Evolutionary conservation across 164 flowering plant species (phyloP), one percentile per base, ranked within the genome.

Genomic region (Kingdonia uniflora): DNA sequence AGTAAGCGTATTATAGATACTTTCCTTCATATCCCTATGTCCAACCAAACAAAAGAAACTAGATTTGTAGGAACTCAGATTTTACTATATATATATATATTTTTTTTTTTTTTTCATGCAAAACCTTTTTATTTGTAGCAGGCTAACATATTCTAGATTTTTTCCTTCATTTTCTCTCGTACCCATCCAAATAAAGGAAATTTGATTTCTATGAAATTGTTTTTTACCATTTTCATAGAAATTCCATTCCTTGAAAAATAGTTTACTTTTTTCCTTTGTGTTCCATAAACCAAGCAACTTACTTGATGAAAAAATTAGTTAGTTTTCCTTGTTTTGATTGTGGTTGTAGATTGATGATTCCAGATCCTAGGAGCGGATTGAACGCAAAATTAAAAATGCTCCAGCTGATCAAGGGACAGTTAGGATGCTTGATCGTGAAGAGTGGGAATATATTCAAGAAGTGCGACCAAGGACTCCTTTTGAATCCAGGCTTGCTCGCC

Each of bases 401-500:
- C 95, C 95, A 51, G 56, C 76, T 49, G 97, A 75, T 50, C 80
- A 74, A 60, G 97, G 97, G 48, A 73, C 87, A 0, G 82, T 84
- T n/a, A 82, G 95, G 78, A 87, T 87, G 95, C 80, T 90, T 13
- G 76, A 67, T 53, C 89, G 76, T 49, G 95, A 90, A 65, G 97
- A 90, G 60, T 90, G 97, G 97, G 89, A 82, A 1, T 68, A 64
- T 51, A 68, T 82, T 37, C 79, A 69, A 62, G 97, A 84, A 68
- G 67, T 80, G 42, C 71, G 94, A 65, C 97, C 97, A 21, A 76
- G 95, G 59, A 90, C 95, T 62, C 97, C 97, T 51, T 90, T 87
- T 74, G 97, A 90, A 60, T 87, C 97, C 40, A 82, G 78, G 74
- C 77, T 82, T 68, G 79, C 95, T 57, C 95, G 97, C 35, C 82